Evolutionary conservation across 805 yeast genomes (phyloP), one percentile per base, ranked within the genome.

Genomic region (Metschnikowia cerradonensis): DNA sequence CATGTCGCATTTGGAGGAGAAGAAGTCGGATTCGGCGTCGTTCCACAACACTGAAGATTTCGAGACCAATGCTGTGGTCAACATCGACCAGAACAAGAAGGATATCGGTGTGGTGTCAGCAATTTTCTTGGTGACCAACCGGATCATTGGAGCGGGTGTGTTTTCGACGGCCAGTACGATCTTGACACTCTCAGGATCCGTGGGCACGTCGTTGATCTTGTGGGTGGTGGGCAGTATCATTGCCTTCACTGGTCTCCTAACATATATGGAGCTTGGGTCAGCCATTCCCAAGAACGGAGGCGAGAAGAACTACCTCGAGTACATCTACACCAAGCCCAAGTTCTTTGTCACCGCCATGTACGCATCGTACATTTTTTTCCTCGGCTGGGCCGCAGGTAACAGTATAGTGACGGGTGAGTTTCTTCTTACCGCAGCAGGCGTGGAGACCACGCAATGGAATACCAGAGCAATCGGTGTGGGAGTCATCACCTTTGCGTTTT

Each of bases 381-480:
- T 88, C 45, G 94, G 94, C 35, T 88, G 91, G 89, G 91, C 96
- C 20, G 83, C 94, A 10, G 88, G 91, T 66, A 86, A 87, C 66
- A 84, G 91, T 19, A 81, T 86, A 46, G 88, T 86, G 34, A 86
- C 86, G 56, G 95, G 95, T 31, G 86, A 84, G 62, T 88, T 86
- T 68, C 75, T 88, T 53, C 73, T 88, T 52, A 80, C 79, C 38
- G 96, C 95, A 10, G 90, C 91, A 6, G 84, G 81, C 38, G 76
- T 72, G 15, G 85, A 82, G 52, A 76, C 80, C 7, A 82, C 86
- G 11, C 78, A 83, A 58, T 88, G 95, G 95, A 82, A 83, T 60
- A 83, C 85, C 57, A 76, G 92, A 62, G 90, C 83, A 38, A 78
- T 88, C 58, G 95, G 91, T 56, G 71, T 87, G 36, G 94, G 81